phyloP scores from a whole-genome alignment of 345 rosid genomes.

The Dipteronia dyeriana region DNA sequence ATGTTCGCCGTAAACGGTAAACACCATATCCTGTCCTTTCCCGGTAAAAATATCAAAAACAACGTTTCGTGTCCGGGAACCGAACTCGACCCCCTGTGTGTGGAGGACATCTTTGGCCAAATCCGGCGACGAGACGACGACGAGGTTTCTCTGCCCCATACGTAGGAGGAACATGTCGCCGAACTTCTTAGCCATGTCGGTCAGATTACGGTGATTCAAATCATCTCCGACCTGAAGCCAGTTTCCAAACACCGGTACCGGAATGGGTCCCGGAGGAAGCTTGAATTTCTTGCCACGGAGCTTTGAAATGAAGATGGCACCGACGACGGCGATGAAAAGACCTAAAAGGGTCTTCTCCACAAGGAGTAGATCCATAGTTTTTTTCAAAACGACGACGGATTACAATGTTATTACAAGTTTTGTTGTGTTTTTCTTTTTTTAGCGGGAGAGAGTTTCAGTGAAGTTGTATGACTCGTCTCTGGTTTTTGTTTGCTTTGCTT shows the following conservation, averaged over 20 bases:
- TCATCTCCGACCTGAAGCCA: slow-evolving; percentile 99
- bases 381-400: slow-evolving; percentile 1
- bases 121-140: slow-evolving; percentile 88
- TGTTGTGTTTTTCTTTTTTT: not conserved
- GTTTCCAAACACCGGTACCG: slow-evolving; percentile 91
- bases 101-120: slow-evolving; percentile 86
- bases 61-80: slow-evolving; percentile 89
- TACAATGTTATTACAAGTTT: not conserved
- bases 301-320: slow-evolving; percentile 72
- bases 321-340: slow-evolving; percentile 61
- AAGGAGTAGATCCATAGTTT: slow-evolving; percentile 76
- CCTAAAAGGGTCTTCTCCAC: slow-evolving; percentile 79
- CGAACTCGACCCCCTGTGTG: slow-evolving; percentile 95
- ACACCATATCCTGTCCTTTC: slow-evolving; percentile 98
- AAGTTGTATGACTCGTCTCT: not conserved
- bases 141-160: slow-evolving; percentile 92
- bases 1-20: slow-evolving; percentile 97
- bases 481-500: not conserved
- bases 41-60: slow-evolving; percentile 98
- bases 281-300: slow-evolving; percentile 82
- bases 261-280: slow-evolving; percentile 91
- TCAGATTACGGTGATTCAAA: slow-evolving; percentile 85
- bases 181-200: slow-evolving; percentile 70
- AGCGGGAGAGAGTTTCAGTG: not conserved
- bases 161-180: slow-evolving; percentile 72